Base-by-base conservation (phyloP, 2,329 filamentous ascomycete species). In the Amauroascus verrucosus region DNA sequence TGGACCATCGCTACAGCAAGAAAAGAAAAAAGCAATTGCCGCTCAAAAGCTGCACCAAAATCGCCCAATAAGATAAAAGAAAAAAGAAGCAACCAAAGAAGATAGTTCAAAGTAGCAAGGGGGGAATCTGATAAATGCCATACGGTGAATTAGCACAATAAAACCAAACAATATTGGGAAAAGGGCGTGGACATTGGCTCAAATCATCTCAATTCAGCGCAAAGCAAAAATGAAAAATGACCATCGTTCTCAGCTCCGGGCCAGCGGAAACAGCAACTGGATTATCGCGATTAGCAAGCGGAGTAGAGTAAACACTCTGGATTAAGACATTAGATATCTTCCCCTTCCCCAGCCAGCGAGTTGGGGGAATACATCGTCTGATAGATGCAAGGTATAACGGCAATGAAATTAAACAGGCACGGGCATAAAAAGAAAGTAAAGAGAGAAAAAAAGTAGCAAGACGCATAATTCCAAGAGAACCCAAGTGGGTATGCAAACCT, bases 401-500 rank as follows among this genome's bases (percentile, higher is more conserved):
- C 9, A 18, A 14, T 38, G n/a, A 38, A 38, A 38, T n/a, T 16
- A 4, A 38, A 38, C 6, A 18, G 5, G 18, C 35, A 16, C 2
- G 35, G 26, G 35, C 32, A 18, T 38, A 7, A 38, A n/a, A n/a
- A n/a, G n/a, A n/a, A n/a, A n/a, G n/a, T n/a, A n/a, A n/a, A n/a
- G n/a, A n/a, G 35, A 7, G 3, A 2, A 38, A 38, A 16, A 14
- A 18, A 38, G 35, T 38, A 18, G n/a, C 5, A 38, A 38, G 14
- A 38, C 11, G 14, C 14, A 35, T n/a, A 50, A 47, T 45, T 13
- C 20, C 38, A 53, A 14, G 18, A 24, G 46, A 35, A 49, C 44
- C 3, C 47, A 49, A 56, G 41, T 38, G 16, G 33, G n/a, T 40
- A 49, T 49, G 30, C 47, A 49, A 49, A 49, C 47, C 47, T 38